These are phyloP conservation scores for Triangularia setosa DNA, from an alignment of 2,329 filamentous ascomycete species.

Conservation along the genomic window DNA sequence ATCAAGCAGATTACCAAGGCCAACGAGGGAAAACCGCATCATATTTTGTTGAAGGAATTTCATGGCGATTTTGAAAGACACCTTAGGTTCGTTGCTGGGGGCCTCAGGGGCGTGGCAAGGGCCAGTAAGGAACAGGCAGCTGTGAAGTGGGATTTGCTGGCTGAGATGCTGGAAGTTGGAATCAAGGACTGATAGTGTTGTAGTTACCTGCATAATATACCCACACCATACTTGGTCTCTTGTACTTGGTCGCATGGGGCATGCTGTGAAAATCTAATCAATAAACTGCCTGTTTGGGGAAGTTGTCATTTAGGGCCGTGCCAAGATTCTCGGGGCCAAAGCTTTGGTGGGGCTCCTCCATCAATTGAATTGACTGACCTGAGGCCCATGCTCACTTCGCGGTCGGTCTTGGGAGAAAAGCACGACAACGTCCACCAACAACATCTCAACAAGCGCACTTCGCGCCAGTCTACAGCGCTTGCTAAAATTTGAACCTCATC, in stretches of 20 bases:
- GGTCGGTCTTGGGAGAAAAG: background rate
- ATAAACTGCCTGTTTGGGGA: background rate
- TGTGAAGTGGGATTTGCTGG: conserved; percentile 73
- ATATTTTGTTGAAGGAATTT: conserved; percentile 52
- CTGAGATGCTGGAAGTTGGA: conserved; percentile 68
- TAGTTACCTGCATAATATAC: background rate
- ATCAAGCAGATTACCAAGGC: conserved; percentile 12
- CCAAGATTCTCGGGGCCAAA: conserved; percentile 9
- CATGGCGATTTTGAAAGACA: conserved; percentile 61
- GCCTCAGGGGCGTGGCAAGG: conserved; percentile 69
- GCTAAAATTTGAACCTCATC: background rate
- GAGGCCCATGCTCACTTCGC: background rate
- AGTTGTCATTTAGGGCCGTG: background rate
- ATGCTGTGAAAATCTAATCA: background rate
- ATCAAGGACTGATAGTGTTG: conserved; percentile 21
- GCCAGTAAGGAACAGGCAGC: conserved; percentile 60
- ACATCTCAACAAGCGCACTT: background rate
- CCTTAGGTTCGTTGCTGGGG: conserved; percentile 67
- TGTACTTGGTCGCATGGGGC: too few species aligned
- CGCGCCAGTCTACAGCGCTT: background rate
- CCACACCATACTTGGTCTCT: background rate
- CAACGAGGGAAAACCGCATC: conserved; percentile 39
- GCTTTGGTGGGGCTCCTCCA: conserved; percentile 16
- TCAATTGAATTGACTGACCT: background rate
- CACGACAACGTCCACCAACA: background rate